Evolutionary conservation across 2,329 filamentous ascomycete genomes (phyloP).

Genomic region (Coniochaeta sp.): DNA sequence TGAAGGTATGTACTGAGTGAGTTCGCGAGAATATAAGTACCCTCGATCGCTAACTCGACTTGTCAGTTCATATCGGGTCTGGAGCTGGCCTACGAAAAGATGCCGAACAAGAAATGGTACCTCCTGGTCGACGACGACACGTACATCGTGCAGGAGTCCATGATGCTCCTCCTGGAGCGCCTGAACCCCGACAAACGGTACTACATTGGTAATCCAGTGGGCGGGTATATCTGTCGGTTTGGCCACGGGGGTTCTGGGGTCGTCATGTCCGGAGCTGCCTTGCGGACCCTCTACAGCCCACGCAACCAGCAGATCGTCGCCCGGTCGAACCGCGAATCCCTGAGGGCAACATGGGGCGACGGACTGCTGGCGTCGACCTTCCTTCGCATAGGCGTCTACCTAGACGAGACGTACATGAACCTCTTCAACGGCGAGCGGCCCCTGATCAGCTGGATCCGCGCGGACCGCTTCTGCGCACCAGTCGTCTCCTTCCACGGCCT

Average conservation of each 20-base stretch:
- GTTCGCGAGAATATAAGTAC: neutral
- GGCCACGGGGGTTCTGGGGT: slow-evolving; percentile 50
- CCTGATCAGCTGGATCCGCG: slow-evolving; percentile 35
- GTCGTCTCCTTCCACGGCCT: slow-evolving; percentile 45
- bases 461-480: slow-evolving; percentile 42
- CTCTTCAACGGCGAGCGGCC: slow-evolving; percentile 48
- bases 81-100: slow-evolving; percentile 39
- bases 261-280: slow-evolving; percentile 42
- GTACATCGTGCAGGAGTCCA: slow-evolving; percentile 41
- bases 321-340: slow-evolving; percentile 36
- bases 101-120: slow-evolving; percentile 53
- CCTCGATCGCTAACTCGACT: neutral
- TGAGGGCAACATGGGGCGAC: slow-evolving; percentile 47
- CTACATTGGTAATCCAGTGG: slow-evolving; percentile 50
- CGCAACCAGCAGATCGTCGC: slow-evolving; percentile 32
- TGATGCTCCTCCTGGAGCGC: slow-evolving; percentile 39
- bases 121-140: slow-evolving; percentile 52
- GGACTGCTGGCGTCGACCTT: slow-evolving; percentile 43
- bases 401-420: slow-evolving; percentile 43
- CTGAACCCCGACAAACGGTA: slow-evolving; percentile 37
- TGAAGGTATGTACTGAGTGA: slow-evolving; percentile 31
- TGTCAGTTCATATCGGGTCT: slow-evolving; percentile 46
- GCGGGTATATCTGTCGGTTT: slow-evolving; percentile 47
- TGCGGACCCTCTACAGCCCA: slow-evolving; percentile 34
- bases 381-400: slow-evolving; percentile 43